Evolutionary conservation across 305 asterid species (phyloP).

Genomic region (Caryopteris hybrid): DNA sequence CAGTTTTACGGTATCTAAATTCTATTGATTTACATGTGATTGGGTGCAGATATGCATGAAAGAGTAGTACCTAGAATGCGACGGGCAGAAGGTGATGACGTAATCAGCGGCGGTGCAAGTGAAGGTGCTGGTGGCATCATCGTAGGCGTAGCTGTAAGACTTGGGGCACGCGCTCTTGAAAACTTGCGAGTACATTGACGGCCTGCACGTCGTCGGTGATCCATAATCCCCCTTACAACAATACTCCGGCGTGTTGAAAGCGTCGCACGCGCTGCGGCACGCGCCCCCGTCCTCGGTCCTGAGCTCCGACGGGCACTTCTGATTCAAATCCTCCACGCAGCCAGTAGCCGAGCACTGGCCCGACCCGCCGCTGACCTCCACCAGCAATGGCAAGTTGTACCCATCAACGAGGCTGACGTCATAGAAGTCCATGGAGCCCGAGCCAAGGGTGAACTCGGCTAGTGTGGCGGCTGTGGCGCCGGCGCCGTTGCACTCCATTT

Average conservation of each 20-base stretch:
- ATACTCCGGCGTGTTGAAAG: slow-evolving; percentile 57
- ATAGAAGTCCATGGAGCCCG: slow-evolving; percentile 58
- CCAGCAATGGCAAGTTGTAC: slow-evolving; percentile 40
- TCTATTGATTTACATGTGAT: neutral
- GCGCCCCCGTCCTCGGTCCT: slow-evolving; percentile 48
- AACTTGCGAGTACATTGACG: slow-evolving; percentile 60
- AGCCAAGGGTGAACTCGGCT: slow-evolving; percentile 61
- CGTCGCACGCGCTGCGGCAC: slow-evolving; percentile 69
- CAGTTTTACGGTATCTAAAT: no score
- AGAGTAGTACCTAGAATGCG: slow-evolving; percentile 24
- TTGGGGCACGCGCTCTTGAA: slow-evolving; percentile 76
- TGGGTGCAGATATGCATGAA: neutral
- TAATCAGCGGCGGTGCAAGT: slow-evolving; percentile 69
- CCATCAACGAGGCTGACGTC: slow-evolving; percentile 90
- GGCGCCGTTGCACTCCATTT: slow-evolving; percentile 59
- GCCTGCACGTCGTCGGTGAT: slow-evolving; percentile 62
- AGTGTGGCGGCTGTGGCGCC: slow-evolving; percentile 72
- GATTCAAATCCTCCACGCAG: slow-evolving; percentile 67
- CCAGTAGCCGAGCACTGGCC: slow-evolving; percentile 75
- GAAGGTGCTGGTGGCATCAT: slow-evolving; percentile 66
- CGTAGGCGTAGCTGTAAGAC: slow-evolving; percentile 75
- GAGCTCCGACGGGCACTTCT: slow-evolving; percentile 68
- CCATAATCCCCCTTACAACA: slow-evolving; percentile 72
- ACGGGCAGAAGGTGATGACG: slow-evolving; percentile 67
- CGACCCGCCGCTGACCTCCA: slow-evolving; percentile 15